phyloP scores from a whole-genome alignment of 768 basidiomycete genomes.

The Psilocybe azurescens region DNA sequence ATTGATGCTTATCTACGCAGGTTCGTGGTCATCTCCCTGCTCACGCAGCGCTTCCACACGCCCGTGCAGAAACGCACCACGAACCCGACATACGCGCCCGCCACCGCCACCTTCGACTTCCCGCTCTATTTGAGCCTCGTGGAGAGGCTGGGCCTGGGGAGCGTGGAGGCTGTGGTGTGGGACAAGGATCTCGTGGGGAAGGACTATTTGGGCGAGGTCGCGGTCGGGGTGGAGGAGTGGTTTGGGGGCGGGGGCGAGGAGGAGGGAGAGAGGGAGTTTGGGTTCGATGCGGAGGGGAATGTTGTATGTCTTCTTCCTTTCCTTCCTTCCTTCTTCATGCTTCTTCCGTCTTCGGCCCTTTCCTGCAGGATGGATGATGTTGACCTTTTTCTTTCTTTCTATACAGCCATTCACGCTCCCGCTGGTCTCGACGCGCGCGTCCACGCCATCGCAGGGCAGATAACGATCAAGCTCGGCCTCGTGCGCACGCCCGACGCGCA shows the following conservation, averaged over 20 bases:
- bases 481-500: constrained; percentile 32
- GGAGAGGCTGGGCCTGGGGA: constrained; percentile 62
- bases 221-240: no score
- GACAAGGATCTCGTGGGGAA: no score
- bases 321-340: not conserved
- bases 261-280: no score
- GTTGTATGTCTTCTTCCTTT: constrained; percentile 48
- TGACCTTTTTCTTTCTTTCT: no score
- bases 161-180: constrained; percentile 84
- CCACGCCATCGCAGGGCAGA: constrained; percentile 43
- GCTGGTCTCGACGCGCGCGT: constrained; percentile 47
- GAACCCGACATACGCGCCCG: constrained; percentile 67
- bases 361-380: not conserved
- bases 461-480: constrained; percentile 54
- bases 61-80: constrained; percentile 75
- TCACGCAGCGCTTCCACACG: constrained; percentile 67
- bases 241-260: no score
- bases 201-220: no score
- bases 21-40: constrained; percentile 71
- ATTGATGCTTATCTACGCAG: constrained; percentile 35
- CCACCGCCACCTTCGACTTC: constrained; percentile 89
- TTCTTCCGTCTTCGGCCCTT: not conserved
- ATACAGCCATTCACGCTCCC: constrained; percentile 40
- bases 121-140: constrained; percentile 81
- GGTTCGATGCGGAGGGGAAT: constrained; percentile 57